Evolutionary conservation across 192 early-diverging fungal species (phyloP).

Genomic region (Gaertneriomyces semiglobifer): DNA sequence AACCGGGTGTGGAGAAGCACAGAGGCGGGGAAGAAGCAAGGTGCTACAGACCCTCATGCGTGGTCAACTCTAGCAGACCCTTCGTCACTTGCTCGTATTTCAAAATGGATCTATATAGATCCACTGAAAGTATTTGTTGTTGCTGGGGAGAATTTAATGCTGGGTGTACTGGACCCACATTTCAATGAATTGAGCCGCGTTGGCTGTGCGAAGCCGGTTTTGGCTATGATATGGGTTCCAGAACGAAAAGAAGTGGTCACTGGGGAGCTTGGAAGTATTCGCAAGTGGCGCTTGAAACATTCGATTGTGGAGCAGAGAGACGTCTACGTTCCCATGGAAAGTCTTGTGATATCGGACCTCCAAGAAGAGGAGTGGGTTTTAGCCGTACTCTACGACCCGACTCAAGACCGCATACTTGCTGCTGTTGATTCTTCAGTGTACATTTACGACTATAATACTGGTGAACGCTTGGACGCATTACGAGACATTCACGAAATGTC

Average conservation of each 20-base stretch:
- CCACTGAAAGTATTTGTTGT: neutral
- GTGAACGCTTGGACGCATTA: constrained; percentile 38
- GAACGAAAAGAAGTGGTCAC: constrained; percentile 39
- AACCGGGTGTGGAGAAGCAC: no score
- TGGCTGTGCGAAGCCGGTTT: constrained; percentile 9
- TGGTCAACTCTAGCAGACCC: no score
- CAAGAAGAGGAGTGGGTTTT: constrained; percentile 49
- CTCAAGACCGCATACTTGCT: constrained; percentile 35
- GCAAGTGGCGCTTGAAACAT: neutral
- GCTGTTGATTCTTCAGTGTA: constrained; percentile 44
- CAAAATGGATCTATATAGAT: neutral
- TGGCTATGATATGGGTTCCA: constrained; percentile 27
- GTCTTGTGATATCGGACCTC: constrained; percentile 36
- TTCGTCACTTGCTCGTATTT: no score
- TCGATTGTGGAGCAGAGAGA: constrained; percentile 5
- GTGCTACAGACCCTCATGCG: no score
- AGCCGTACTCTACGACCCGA: constrained; percentile 25
- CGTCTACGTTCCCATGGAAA: constrained; percentile 1
- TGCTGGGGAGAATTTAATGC: neutral
- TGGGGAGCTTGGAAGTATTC: constrained; percentile 42
- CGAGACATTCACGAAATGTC: constrained; percentile 44
- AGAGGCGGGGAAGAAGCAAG: no score
- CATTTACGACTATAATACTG: constrained; percentile 45
- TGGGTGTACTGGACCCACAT: neutral
- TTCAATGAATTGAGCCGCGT: constrained; percentile 1